These are phyloP conservation scores for Zygoascus biomembranicola DNA, from an alignment of 805 yeast genomes.

Conservation along the genomic window DNA sequence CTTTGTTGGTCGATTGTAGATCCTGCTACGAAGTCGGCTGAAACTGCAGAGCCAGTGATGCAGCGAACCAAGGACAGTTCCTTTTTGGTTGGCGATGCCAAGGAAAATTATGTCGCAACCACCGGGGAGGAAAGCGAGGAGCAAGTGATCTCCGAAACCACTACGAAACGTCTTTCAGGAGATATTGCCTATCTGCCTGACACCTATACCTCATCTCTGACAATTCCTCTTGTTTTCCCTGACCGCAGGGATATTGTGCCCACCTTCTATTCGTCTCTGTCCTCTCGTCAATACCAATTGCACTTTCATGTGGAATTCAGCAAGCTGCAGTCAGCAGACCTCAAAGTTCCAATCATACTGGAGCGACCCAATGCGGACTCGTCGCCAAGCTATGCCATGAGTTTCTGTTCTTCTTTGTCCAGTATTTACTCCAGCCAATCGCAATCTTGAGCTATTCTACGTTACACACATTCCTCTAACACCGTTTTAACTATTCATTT, in stretches of 20 bases:
- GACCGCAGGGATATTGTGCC: conserved; percentile 2
- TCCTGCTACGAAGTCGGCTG: background rate
- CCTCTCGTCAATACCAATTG: conserved; percentile 7
- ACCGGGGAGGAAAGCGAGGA: background rate
- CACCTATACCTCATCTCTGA: background rate
- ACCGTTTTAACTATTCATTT: background rate
- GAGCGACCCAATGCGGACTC: background rate
- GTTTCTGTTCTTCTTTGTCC: background rate
- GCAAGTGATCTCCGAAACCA: background rate
- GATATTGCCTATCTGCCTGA: background rate
- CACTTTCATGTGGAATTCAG: conserved; percentile 1
- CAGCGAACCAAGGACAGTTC: background rate
- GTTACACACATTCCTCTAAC: background rate
- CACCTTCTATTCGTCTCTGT: conserved; percentile 6
- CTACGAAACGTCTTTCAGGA: background rate
- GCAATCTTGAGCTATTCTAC: background rate
- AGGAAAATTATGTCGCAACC: background rate
- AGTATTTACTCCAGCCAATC: background rate
- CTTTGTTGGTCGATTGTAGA: background rate
- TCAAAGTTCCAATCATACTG: conserved; percentile 1
- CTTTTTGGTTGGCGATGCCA: background rate
- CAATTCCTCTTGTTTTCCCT: background rate
- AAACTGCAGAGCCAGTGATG: background rate
- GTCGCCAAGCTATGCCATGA: background rate
- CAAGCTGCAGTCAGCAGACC: background rate